Evolutionary conservation across 805 yeast genomes (phyloP), one percentile per base, ranked within the genome.

Genomic region (Dipodascopsis uninucleata): DNA sequence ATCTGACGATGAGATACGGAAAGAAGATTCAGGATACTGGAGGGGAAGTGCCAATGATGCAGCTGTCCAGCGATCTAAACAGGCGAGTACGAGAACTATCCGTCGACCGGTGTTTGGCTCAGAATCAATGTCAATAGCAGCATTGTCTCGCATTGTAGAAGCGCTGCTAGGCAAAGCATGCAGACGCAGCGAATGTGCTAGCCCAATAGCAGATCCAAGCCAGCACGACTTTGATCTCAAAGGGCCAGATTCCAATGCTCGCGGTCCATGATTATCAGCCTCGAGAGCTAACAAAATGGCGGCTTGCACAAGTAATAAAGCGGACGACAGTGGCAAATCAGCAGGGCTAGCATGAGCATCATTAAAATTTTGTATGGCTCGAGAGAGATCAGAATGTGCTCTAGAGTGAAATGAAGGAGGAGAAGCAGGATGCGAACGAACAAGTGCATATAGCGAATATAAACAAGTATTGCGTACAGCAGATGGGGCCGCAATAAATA

Each of bases 181-280:
- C 12, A 63, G 57, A 22, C 56, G 44, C 36, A 44, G 47, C 2
- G 53, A 41, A n/a, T 53, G 53, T 8, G 60, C 56, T 18, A 58
- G 43, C n/a, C 60, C 57, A n/a, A 65, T 58, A 4, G 69, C 67
- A 5, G 68, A 57, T 1, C 69, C 70, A 6, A 69, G 57, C 64
- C 68, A 63, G 25, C 56, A 32, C 22, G 53, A 25, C 5, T 22
- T 23, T 16, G 52, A 45, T 9, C 35, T 42, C 18, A 40, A 35
- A 25, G 23, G 24, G 6, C 28, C 36, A 23, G 28, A 28, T 4
- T 35, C 43, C 8, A 52, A 34, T 9, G 43, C 40, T 8, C 44
- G 38, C 17, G 48, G 39, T 2, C 53, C 55, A 16, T 39, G 56
- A 18, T 36, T 46, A 14, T 59, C 67, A 58, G 58, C 41, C 57